Conservation (phyloP, 2,329 filamentous ascomycete species). For the Venturiaceae sp. region DNA sequence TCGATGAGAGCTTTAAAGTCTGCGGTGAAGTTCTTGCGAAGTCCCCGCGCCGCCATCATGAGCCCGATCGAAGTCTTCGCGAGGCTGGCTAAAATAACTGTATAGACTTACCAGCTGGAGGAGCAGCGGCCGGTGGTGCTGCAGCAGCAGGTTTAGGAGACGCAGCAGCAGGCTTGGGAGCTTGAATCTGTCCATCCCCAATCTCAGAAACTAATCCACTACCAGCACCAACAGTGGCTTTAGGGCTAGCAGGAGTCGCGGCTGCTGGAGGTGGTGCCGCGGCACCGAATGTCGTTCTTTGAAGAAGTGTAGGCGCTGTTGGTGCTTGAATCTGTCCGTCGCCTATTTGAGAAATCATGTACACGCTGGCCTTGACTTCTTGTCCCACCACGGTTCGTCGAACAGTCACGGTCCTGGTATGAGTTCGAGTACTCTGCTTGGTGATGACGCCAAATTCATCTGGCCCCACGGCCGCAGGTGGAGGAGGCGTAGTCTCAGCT, state of each 20-base stretch:
- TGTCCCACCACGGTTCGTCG: not conserved
- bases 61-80: too few relatives aligned
- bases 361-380: not conserved
- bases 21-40: not conserved
- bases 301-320: not conserved
- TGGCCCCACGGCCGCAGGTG: not conserved
- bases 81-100: too few relatives aligned
- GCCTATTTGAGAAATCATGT: slow-evolving; percentile 8
- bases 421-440: not conserved
- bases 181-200: slow-evolving; percentile 11
- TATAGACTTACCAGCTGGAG: too few relatives aligned
- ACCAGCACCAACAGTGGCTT: not conserved
- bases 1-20: too few relatives aligned
- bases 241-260: not conserved
- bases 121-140: too few relatives aligned
- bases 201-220: not conserved
- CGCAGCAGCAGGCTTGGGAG: not conserved
- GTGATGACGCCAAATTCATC: not conserved
- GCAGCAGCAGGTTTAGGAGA: too few relatives aligned
- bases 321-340: slow-evolving; percentile 12
- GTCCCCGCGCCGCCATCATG: not conserved
- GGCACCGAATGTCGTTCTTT: not conserved
- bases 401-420: not conserved
- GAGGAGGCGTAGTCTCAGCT: not conserved
- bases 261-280: not conserved